These are phyloP conservation scores for Ophiocordyceps camponoti-saundersi DNA, from an alignment of 2,329 filamentous ascomycete species.

Conservation along the genomic window DNA sequence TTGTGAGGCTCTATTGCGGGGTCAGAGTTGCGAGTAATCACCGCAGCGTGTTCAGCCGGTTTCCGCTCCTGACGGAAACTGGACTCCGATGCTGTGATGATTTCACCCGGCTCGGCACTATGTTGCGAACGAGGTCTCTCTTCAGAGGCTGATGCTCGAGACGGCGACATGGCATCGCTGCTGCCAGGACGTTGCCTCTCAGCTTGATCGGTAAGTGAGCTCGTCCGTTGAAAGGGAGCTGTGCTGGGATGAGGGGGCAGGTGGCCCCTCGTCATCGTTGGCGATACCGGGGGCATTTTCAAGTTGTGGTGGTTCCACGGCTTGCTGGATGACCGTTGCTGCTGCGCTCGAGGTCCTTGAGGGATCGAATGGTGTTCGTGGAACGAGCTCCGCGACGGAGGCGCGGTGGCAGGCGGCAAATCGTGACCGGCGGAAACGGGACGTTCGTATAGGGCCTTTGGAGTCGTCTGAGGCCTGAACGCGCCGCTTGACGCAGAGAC, in stretches of 20 bases:
- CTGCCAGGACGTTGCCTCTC: conserved; percentile 30
- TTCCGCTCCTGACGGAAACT: conserved; percentile 16
- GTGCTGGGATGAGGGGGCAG: conserved; percentile 28
- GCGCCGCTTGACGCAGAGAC: conserved; percentile 12
- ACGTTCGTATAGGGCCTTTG: conserved; percentile 33
- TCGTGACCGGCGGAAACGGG: conserved; percentile 24
- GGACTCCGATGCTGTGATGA: conserved; percentile 21
- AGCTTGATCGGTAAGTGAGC: conserved; percentile 14
- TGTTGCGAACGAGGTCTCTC: conserved; percentile 20
- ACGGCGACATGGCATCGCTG: conserved; percentile 33
- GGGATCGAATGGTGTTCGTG: conserved; percentile 32
- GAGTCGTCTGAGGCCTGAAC: conserved; percentile 36
- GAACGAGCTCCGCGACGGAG: conserved; percentile 20
- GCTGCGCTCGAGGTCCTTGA: conserved; percentile 35
- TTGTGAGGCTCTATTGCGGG: not conserved
- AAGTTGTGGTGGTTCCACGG: conserved; percentile 41
- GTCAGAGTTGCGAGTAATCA: not conserved
- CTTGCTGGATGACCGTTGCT: conserved; percentile 35
- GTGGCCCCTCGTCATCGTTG: conserved; percentile 31
- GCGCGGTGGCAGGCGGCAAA: conserved; percentile 17
- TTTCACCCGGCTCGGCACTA: conserved; percentile 30
- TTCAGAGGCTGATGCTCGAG: conserved; percentile 14
- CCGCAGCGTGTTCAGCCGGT: not conserved
- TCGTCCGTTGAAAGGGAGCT: conserved; percentile 19
- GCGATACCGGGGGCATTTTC: conserved; percentile 34